Percentiles rank a stretch among this genome's conserved stretches.
Evolutionary conservation across 495 filamentous ascomycete species (phyloP).

Genomic region (Annulohypoxylon bovei): DNA sequence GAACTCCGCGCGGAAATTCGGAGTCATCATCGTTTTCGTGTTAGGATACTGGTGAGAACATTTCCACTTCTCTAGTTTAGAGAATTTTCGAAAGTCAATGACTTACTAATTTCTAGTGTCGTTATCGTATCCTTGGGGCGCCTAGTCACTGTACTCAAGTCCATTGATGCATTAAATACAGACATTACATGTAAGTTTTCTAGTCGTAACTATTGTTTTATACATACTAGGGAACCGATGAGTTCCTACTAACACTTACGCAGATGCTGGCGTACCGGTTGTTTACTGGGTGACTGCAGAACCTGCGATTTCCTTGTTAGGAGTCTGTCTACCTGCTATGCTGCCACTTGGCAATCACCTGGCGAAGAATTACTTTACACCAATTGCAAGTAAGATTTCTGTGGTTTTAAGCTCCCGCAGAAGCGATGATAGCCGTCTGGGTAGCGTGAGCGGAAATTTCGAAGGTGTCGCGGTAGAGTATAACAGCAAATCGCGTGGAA

Average conservation of each 20-base stretch:
- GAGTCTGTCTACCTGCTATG: slow-evolving; percentile 24
- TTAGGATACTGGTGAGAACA: slow-evolving; percentile 50
- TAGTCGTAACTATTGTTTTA: too few relatives aligned
- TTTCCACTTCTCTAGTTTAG: too few relatives aligned
- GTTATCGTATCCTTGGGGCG: slow-evolving; percentile 27
- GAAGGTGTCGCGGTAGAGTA: too few relatives aligned
- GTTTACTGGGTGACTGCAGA: slow-evolving; percentile 21
- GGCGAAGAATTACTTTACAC: too few relatives aligned
- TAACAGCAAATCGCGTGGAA: too few relatives aligned
- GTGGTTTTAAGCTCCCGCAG: too few relatives aligned
- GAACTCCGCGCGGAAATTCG: background rate
- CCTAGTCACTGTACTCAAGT: slow-evolving; percentile 10
- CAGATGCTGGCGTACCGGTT: background rate
- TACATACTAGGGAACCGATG: too few relatives aligned
- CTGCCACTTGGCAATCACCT: slow-evolving; percentile 21
- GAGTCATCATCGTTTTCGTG: slow-evolving; percentile 44
- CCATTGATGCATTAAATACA: background rate
- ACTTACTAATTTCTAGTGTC: slow-evolving; percentile 6
- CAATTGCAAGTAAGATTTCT: too few relatives aligned
- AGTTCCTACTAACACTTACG: too few relatives aligned
- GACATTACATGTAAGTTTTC: slow-evolving; percentile 21
- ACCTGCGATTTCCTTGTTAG: slow-evolving; percentile 3
- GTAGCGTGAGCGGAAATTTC: too few relatives aligned
- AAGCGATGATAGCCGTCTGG: too few relatives aligned
- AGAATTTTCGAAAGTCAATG: too few relatives aligned